Evolutionary conservation across 345 rosid genomes (phyloP).

Genomic region (Populus davidiana): DNA sequence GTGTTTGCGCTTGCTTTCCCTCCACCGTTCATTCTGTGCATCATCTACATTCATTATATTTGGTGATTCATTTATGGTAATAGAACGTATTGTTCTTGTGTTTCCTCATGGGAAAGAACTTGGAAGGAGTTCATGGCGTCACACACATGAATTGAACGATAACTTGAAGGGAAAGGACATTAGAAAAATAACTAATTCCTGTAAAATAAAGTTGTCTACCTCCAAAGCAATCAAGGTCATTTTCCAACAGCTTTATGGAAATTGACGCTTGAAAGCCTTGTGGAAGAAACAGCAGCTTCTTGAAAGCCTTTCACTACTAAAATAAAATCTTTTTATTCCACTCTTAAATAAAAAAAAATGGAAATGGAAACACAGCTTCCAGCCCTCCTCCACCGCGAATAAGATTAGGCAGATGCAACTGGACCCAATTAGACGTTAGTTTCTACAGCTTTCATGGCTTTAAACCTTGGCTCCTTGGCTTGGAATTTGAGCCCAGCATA

Average conservation of each 20-base stretch:
- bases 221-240: background rate
- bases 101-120: background rate
- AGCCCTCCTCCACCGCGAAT: too few species aligned
- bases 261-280: background rate
- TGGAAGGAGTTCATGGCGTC: background rate
- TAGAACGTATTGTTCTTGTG: background rate
- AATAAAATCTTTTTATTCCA: background rate
- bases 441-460: slow-evolving; percentile 70
- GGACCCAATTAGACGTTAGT: slow-evolving; percentile 27
- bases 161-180: background rate
- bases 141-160: background rate
- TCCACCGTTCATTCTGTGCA: background rate
- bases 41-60: background rate
- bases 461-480: slow-evolving; percentile 91
- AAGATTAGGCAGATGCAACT: slow-evolving; percentile 37
- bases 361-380: background rate
- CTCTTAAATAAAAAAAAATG: background rate
- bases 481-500: slow-evolving; percentile 73
- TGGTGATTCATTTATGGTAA: background rate
- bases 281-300: background rate
- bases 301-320: background rate
- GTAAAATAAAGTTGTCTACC: background rate
- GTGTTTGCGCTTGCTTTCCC: background rate
- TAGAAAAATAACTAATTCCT: background rate
- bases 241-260: background rate